Evolutionary conservation across 148 eudicot genomes (phyloP).

Genomic region (Dianthus caryophyllus): DNA sequence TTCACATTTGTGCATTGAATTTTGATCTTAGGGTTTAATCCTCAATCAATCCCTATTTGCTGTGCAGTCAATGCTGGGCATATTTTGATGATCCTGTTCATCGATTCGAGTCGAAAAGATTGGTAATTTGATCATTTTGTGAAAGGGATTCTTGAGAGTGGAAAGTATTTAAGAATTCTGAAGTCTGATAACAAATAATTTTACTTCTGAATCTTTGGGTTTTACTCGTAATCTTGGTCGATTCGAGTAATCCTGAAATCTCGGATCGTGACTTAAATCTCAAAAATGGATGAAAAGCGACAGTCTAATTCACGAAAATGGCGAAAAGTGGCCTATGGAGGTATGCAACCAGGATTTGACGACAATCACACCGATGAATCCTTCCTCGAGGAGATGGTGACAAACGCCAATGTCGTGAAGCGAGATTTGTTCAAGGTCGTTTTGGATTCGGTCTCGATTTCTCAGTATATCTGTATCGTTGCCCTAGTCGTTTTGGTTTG

Average conservation of each 20-base stretch:
- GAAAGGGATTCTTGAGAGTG: background rate
- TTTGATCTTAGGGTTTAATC: background rate
- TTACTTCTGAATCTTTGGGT: background rate
- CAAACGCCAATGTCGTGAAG: slow-evolving; percentile 85
- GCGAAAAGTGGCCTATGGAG: slow-evolving; percentile 97
- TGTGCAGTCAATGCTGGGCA: background rate
- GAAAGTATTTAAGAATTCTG: too few species aligned
- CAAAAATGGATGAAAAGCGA: slow-evolving; percentile 11
- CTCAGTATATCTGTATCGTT: slow-evolving; percentile 86
- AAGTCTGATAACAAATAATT: too few species aligned
- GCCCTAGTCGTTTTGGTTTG: slow-evolving; percentile 84
- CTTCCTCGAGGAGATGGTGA: slow-evolving; percentile 88
- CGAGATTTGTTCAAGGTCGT: slow-evolving; percentile 71
- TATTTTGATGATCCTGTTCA: background rate
- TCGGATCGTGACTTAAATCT: too few species aligned
- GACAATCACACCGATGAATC: slow-evolving; percentile 91
- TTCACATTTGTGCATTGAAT: background rate
- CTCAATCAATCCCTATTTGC: background rate
- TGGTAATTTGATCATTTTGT: background rate
- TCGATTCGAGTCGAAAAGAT: background rate
- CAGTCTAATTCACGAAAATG: slow-evolving; percentile 42
- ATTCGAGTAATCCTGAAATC: background rate
- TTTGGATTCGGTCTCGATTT: slow-evolving; percentile 75
- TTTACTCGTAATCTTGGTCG: background rate
- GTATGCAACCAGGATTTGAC: slow-evolving; percentile 92